Evolutionary conservation across 805 yeast genomes (phyloP).

Genomic region (Lachancea fermentati): DNA sequence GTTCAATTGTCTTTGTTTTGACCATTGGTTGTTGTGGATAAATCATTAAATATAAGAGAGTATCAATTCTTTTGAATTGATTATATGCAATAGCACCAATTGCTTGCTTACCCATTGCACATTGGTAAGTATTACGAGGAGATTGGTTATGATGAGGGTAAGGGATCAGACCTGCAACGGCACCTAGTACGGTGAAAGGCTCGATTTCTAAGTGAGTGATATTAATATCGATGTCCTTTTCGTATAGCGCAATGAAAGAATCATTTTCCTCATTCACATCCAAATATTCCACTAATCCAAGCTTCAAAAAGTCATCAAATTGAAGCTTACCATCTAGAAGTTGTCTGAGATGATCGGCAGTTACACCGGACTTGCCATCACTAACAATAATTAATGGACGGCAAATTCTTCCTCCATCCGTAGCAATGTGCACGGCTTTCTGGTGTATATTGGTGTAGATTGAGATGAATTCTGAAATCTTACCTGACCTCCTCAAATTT

Average conservation of each 20-base stretch:
- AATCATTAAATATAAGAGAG: constrained; percentile 90
- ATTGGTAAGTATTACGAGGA: constrained; percentile 98
- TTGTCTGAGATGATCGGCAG: constrained; percentile 58
- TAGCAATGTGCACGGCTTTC: constrained; percentile 91
- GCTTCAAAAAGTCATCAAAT: constrained; percentile 84
- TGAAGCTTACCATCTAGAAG: constrained; percentile 65
- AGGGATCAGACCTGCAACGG: constrained; percentile 97
- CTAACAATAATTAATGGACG: constrained; percentile 90
- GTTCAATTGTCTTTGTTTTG: constrained; percentile 91
- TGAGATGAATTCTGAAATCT: constrained; percentile 83
- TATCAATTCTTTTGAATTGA: constrained; percentile 93
- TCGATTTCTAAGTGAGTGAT: constrained; percentile 93
- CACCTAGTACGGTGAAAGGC: constrained; percentile 96
- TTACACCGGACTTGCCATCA: constrained; percentile 63
- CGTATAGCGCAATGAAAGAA: constrained; percentile 86
- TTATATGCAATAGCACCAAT: constrained; percentile 98
- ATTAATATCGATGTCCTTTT: constrained; percentile 47
- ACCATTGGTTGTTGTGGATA: constrained; percentile 99
- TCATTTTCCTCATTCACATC: constrained; percentile 98
- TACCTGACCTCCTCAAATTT: constrained; percentile 73
- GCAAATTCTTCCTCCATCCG: constrained; percentile 98
- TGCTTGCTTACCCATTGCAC: constrained; percentile 99
- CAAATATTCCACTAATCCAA: constrained; percentile 88
- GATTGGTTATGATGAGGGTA: constrained; percentile 99
- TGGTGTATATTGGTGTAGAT: constrained; percentile 88